These are phyloP conservation scores for Fusarium duplospermum DNA, from an alignment of 2,329 filamentous ascomycete species.

Conservation along the genomic window DNA sequence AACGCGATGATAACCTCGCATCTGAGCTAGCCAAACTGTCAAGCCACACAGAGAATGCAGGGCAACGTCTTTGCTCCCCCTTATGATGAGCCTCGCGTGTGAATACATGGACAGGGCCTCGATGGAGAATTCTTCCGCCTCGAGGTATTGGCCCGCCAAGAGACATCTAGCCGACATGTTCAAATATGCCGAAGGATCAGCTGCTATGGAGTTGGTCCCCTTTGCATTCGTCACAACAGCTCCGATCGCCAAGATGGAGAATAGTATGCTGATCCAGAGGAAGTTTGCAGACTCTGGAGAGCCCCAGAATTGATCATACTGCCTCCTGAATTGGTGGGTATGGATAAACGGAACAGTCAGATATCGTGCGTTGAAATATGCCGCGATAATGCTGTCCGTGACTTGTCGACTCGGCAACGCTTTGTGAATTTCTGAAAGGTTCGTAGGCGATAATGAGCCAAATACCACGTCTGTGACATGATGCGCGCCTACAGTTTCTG, in stretches of 20 bases:
- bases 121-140: slow-evolving; percentile 3
- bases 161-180: slow-evolving; percentile 17
- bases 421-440: neutral
- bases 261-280: slow-evolving; percentile 27
- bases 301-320: slow-evolving; percentile 28
- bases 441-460: neutral
- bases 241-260: slow-evolving; percentile 18
- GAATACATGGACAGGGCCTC: slow-evolving; percentile 21
- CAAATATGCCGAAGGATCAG: neutral
- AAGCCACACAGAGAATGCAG: neutral
- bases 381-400: slow-evolving; percentile 1
- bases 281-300: neutral
- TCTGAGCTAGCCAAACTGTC: slow-evolving; percentile 17
- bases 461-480: neutral
- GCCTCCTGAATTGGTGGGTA: slow-evolving; percentile 20
- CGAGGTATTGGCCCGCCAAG: slow-evolving; percentile 5
- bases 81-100: slow-evolving; percentile 2
- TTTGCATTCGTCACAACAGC: neutral
- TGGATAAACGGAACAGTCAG: slow-evolving; percentile 16
- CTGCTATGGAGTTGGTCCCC: accelerated
- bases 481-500: neutral
- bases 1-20: slow-evolving; percentile 5
- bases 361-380: slow-evolving; percentile 23
- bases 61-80: neutral
- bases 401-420: slow-evolving; percentile 16